A percentile compares a stretch with the other conserved stretches of the same genome.
phyloP scores from a whole-genome alignment of 345 rosid genomes.

The Ricinus communis region DNA sequence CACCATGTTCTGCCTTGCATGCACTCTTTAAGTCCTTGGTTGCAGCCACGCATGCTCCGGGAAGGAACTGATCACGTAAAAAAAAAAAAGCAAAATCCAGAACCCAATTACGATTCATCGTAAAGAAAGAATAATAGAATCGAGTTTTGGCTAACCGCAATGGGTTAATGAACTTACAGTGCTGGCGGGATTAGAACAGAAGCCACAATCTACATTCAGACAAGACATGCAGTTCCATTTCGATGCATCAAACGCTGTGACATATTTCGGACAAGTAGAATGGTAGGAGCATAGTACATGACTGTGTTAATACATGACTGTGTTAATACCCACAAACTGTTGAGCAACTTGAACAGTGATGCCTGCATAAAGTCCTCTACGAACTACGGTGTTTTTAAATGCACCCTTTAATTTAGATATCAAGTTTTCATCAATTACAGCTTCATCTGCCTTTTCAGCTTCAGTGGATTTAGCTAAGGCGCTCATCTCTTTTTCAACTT shows the following conservation, averaged over 20 bases:
- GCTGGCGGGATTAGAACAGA: slow-evolving; percentile 43
- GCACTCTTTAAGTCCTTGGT: slow-evolving; percentile 25
- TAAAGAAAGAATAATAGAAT: too few relatives aligned
- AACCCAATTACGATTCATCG: too few relatives aligned
- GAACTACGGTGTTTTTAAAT: slow-evolving; percentile 39
- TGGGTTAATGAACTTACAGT: slow-evolving; percentile 27
- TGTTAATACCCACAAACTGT: too few relatives aligned
- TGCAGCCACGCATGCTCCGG: slow-evolving; percentile 68
- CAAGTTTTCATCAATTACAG: slow-evolving; percentile 44
- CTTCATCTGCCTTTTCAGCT: slow-evolving; percentile 59
- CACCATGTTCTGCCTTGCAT: slow-evolving; percentile 43
- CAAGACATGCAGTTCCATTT: slow-evolving; percentile 80
- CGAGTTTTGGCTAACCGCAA: too few relatives aligned
- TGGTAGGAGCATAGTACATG: slow-evolving; percentile 66
- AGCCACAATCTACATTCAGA: slow-evolving; percentile 54
- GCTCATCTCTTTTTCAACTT: slow-evolving; percentile 59
- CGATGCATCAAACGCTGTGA: slow-evolving; percentile 20
- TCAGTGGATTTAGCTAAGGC: slow-evolving; percentile 55
- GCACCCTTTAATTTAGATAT: slow-evolving; percentile 61
- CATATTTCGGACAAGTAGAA: slow-evolving; percentile 57
- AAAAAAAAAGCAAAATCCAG: background rate
- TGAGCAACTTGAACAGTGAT: slow-evolving; percentile 74
- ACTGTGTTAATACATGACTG: too few relatives aligned
- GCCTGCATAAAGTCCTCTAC: slow-evolving; percentile 82
- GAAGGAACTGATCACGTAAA: slow-evolving; percentile 35